Percentiles rank a stretch among this genome's conserved stretches.
Conservation (phyloP, 768 basidiomycete species). For the Russula emetica region DNA sequence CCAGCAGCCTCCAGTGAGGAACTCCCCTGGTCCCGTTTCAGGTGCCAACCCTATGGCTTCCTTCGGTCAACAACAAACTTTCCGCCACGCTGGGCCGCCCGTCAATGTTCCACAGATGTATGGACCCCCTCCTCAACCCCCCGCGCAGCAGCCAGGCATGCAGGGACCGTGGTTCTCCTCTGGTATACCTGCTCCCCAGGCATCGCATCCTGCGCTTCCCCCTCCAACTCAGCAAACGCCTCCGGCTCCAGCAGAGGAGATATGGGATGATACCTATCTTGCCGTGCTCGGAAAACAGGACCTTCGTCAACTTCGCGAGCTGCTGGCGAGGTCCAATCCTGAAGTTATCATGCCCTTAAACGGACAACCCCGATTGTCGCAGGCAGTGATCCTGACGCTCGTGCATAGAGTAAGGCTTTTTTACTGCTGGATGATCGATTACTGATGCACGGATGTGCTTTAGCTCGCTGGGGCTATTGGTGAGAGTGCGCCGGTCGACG, state of each 20-base stretch:
- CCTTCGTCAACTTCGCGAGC: slow-evolving; percentile 63
- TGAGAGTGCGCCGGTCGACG: slow-evolving; percentile 72
- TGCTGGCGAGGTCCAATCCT: slow-evolving; percentile 69
- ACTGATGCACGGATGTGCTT: slow-evolving; percentile 13
- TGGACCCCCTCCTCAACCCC: slow-evolving; percentile 26
- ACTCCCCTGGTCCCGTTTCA: slow-evolving; percentile 26
- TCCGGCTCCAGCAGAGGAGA: slow-evolving; percentile 57
- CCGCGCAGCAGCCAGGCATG: slow-evolving; percentile 28
- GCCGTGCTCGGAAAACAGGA: slow-evolving; percentile 75
- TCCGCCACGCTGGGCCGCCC: slow-evolving; percentile 40
- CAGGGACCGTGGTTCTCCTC: slow-evolving; percentile 55
- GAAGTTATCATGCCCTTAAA: slow-evolving; percentile 77
- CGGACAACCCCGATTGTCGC: slow-evolving; percentile 65
- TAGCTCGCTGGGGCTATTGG: slow-evolving; percentile 72
- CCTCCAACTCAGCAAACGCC: slow-evolving; percentile 52
- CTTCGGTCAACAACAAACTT: slow-evolving; percentile 23
- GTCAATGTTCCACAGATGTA: slow-evolving; percentile 32
- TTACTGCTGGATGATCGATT: background rate
- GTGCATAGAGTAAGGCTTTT: slow-evolving; percentile 66
- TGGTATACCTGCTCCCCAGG: slow-evolving; percentile 73
- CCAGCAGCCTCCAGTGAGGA: slow-evolving; percentile 29
- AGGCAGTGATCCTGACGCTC: slow-evolving; percentile 78
- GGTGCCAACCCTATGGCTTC: slow-evolving; percentile 9
- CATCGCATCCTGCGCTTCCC: slow-evolving; percentile 71
- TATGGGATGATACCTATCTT: slow-evolving; percentile 79